Conservation (phyloP, 768 basidiomycete genomes). For the Hericium coralloides region DNA sequence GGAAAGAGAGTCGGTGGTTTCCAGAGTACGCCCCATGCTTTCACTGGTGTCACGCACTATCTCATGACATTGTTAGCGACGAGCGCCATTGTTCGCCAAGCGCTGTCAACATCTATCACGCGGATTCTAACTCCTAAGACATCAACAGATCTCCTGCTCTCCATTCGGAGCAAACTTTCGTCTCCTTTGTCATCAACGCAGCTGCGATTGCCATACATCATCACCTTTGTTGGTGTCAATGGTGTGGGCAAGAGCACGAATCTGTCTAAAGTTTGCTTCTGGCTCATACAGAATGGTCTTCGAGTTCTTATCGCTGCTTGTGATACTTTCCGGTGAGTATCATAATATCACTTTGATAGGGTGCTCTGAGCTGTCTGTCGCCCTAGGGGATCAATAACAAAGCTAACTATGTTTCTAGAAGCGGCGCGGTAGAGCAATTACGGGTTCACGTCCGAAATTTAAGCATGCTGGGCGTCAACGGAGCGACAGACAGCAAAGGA, state of each 20-base stretch:
- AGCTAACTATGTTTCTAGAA: constrained; percentile 33
- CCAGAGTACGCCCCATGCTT: constrained; percentile 50
- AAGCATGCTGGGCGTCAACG: constrained; percentile 70
- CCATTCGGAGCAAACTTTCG: constrained; percentile 82
- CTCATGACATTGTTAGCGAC: constrained; percentile 43
- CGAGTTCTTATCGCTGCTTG: constrained; percentile 96
- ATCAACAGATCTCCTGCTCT: constrained; percentile 90
- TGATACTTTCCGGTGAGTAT: constrained; percentile 85
- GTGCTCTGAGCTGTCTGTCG: background rate
- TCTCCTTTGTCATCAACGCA: constrained; percentile 66
- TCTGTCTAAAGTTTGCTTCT: constrained; percentile 96
- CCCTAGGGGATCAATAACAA: background rate
- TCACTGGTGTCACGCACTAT: constrained; percentile 2
- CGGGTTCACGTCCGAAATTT: constrained; percentile 94
- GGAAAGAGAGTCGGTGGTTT: constrained; percentile 90
- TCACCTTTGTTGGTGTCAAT: constrained; percentile 97
- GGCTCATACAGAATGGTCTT: constrained; percentile 93
- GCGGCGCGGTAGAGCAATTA: constrained; percentile 96
- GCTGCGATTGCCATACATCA: constrained; percentile 79
- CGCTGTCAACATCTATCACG: constrained; percentile 81
- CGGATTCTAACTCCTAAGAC: constrained; percentile 94
- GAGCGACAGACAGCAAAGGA: constrained; percentile 55
- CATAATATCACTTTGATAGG: no score
- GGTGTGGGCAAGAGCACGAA: constrained; percentile 99
- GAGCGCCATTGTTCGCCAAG: constrained; percentile 72